Evolutionary conservation across 768 basidiomycete genomes (phyloP).

Genomic region (Suillus hirtellus): DNA sequence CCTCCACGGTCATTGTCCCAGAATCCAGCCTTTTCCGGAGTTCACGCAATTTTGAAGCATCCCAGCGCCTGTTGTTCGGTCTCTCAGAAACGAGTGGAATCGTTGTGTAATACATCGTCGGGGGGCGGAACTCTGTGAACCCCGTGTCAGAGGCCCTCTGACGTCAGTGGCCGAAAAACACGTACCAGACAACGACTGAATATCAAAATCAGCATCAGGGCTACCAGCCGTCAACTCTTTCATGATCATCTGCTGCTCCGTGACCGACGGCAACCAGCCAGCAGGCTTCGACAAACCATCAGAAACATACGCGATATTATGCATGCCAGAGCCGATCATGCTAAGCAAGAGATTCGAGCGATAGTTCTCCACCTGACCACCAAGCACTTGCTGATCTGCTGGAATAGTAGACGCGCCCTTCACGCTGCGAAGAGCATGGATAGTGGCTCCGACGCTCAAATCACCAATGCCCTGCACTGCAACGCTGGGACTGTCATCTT

Average conservation of each 20-base stretch:
- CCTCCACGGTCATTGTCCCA: slow-evolving; percentile 78
- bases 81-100: slow-evolving; percentile 90
- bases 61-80: slow-evolving; percentile 85
- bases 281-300: slow-evolving; percentile 63
- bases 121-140: slow-evolving; percentile 79
- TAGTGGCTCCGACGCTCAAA: slow-evolving; percentile 83
- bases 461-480: slow-evolving; percentile 83
- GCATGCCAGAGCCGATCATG: slow-evolving; percentile 79
- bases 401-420: slow-evolving; percentile 93
- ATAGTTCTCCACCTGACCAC: slow-evolving; percentile 92
- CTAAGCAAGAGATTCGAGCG: slow-evolving; percentile 87
- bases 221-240: slow-evolving; percentile 82
- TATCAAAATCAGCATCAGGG: slow-evolving; percentile 78
- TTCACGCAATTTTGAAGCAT: slow-evolving; percentile 91
- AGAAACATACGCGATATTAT: slow-evolving; percentile 52
- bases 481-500: slow-evolving; percentile 64
- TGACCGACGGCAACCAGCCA: slow-evolving; percentile 73
- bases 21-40: slow-evolving; percentile 92
- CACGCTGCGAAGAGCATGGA: slow-evolving; percentile 82
- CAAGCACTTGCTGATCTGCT: slow-evolving; percentile 90
- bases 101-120: slow-evolving; percentile 94
- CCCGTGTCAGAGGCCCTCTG: slow-evolving; percentile 3
- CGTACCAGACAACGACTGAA: slow-evolving; percentile 84
- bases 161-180: slow-evolving; percentile 12
- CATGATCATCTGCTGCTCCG: slow-evolving; percentile 98